Evolutionary conservation across 1,139 yeast species (phyloP).

Genomic region (Starmera stellimalicola): DNA sequence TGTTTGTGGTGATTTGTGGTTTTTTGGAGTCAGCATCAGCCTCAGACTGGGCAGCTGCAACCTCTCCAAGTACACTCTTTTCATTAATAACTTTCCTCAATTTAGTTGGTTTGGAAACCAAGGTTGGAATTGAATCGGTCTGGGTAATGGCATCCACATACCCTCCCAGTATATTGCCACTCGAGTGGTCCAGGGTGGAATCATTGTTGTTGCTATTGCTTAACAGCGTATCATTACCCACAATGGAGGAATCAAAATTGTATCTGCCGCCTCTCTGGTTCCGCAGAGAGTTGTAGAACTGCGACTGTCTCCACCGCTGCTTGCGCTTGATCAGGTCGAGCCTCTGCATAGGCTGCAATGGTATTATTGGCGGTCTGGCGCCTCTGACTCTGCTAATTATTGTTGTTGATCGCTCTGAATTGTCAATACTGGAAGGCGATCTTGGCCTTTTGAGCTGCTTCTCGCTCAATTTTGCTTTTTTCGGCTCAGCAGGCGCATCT

Average conservation of each 20-base stretch:
- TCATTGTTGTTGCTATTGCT: background rate
- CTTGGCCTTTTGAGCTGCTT: constrained; percentile 2
- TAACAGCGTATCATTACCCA: background rate
- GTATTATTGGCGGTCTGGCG: constrained; percentile 18
- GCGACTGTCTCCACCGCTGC: constrained; percentile 18
- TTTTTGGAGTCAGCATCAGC: background rate
- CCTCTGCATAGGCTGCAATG: constrained; percentile 16
- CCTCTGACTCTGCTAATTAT: background rate
- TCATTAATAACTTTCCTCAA: constrained; percentile 3
- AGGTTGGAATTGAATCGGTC: constrained; percentile 10
- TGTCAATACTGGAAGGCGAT: constrained; percentile 3
- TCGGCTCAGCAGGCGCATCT: background rate
- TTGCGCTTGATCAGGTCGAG: constrained; percentile 15
- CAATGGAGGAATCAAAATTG: background rate
- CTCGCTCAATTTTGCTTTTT: background rate
- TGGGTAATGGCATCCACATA: constrained; percentile 10
- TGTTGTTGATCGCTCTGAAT: constrained; percentile 1
- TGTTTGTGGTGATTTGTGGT: constrained; percentile 6
- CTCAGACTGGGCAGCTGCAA: too few species aligned
- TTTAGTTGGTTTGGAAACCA: constrained; percentile 9
- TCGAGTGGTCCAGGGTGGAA: background rate
- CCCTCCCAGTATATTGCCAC: background rate
- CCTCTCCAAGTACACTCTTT: too few species aligned
- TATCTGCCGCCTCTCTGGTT: background rate
- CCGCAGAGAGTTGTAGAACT: constrained; percentile 12